phyloP scores from a whole-genome alignment of 345 rosid species.

The Camelina neglecta region DNA sequence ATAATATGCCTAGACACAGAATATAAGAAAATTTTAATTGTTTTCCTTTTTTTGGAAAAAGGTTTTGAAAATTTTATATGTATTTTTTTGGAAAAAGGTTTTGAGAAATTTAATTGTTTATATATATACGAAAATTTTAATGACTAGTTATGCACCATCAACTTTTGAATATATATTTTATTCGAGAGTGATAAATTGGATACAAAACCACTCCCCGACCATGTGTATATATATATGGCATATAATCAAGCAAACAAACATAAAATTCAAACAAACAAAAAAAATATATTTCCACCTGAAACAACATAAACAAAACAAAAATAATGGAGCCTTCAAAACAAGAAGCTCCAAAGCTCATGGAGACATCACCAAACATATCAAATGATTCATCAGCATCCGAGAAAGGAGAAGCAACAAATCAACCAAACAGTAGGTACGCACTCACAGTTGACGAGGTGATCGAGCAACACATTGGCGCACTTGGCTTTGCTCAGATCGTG shows the following conservation, averaged over 20 bases:
- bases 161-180: conserved; percentile 4
- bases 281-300: conserved; percentile 38
- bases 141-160: conserved; percentile 38
- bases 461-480: conserved; percentile 63
- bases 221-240: conserved; percentile 45
- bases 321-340: conserved; percentile 30
- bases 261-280: not conserved
- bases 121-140: not conserved
- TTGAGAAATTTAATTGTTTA: not conserved
- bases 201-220: conserved; percentile 16
- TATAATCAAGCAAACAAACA: conserved; percentile 25
- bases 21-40: conserved; percentile 5
- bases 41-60: not conserved
- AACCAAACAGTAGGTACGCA: conserved; percentile 45
- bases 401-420: conserved; percentile 37
- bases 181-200: conserved; percentile 9
- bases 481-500: conserved; percentile 65
- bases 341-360: conserved; percentile 35
- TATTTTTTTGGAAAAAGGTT: no score
- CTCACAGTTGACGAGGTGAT: conserved; percentile 74
- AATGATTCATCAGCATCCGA: conserved; percentile 41
- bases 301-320: conserved; percentile 23
- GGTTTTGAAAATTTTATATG: no score
- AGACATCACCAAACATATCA: conserved; percentile 39
- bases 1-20: not conserved